Evolutionary conservation across 495 filamentous ascomycete genomes (phyloP), one percentile per base, ranked within the genome.

Genomic region (Aspergillus ostianus): DNA sequence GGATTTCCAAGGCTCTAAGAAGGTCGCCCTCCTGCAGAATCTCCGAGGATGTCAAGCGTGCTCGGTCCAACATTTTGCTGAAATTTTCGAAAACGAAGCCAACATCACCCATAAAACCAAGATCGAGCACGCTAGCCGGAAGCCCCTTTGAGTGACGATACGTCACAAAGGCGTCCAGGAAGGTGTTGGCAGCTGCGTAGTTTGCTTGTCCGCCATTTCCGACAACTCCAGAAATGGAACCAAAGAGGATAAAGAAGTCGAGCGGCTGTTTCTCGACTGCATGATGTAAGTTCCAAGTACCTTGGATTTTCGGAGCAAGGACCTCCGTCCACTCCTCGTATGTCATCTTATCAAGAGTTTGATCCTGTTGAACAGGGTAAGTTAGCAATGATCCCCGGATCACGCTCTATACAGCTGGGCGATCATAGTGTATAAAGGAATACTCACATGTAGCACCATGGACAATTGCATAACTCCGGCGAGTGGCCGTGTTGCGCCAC

Each of bases 231-330:
- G 59, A 60, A 8, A 58, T 8, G 19, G 60, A 63, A 27, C 27
- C 27, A 5, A 63, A 41, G 0, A 72, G 62, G 9, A 76, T 57
- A 66, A 82, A 82, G 68, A 82, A 82, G 55, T 80, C 73, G 2
- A 78, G 63, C 6, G 64, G 55, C 3, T 21, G 29, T 4, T 6
- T 19, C 9, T 49, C 18, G 8, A 86, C 74, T 3, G 71, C 64
- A 30, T 78, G 69, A 66, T 87, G 84, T 49, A 87, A 75, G 65
- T 84, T 79, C 71, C 68, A 75, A 2, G 77, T 67, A 0, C 79
- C 80, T 7, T 71, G 51, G 0, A 76, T 72, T 61, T 82, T 82
- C 32, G 78, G 72, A 4, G 55, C 55, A 0, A 75, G 58, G 2
- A 68, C 65, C 0, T 55, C 61, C 0, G 56, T 59, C 69, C 75